Conservation (phyloP, 2,329 filamentous ascomycete species). For the Podosphaera fusca region DNA sequence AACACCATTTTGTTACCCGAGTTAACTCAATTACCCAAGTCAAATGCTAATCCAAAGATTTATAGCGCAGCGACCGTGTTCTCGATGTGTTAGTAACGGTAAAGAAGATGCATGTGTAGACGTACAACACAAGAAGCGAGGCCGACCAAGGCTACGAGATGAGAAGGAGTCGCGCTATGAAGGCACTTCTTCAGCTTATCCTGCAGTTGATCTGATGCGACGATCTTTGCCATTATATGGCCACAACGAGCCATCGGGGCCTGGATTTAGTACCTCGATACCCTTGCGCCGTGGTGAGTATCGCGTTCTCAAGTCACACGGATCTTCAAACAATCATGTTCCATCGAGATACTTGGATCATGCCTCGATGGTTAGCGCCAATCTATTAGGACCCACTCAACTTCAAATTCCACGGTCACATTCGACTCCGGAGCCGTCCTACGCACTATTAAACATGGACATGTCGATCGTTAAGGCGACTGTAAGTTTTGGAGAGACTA, state of each 20-base stretch:
- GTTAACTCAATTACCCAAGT: neutral
- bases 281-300: conserved; percentile 25
- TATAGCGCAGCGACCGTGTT: conserved; percentile 52
- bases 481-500: conserved; percentile 28
- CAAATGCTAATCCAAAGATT: neutral
- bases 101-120: conserved; percentile 65
- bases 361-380: conserved; percentile 24
- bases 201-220: conserved; percentile 15
- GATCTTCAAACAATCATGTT: conserved; percentile 20
- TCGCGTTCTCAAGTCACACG: conserved; percentile 29
- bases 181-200: conserved; percentile 12
- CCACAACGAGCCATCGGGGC: conserved; percentile 19
- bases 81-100: conserved; percentile 52
- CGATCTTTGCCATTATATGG: conserved; percentile 29
- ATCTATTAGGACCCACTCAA: conserved; percentile 21
- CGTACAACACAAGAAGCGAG: conserved; percentile 69
- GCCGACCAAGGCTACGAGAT: conserved; percentile 54
- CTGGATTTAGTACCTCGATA: conserved; percentile 21
- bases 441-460: conserved; percentile 32
- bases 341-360: conserved; percentile 28
- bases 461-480: conserved; percentile 35
- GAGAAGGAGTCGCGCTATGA: conserved; percentile 39
- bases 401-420: conserved; percentile 11
- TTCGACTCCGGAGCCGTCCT: conserved; percentile 25
- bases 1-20: neutral